phyloP scores from a whole-genome alignment of 2,329 filamentous ascomycete genomes.

The Colletotrichum sp. region DNA sequence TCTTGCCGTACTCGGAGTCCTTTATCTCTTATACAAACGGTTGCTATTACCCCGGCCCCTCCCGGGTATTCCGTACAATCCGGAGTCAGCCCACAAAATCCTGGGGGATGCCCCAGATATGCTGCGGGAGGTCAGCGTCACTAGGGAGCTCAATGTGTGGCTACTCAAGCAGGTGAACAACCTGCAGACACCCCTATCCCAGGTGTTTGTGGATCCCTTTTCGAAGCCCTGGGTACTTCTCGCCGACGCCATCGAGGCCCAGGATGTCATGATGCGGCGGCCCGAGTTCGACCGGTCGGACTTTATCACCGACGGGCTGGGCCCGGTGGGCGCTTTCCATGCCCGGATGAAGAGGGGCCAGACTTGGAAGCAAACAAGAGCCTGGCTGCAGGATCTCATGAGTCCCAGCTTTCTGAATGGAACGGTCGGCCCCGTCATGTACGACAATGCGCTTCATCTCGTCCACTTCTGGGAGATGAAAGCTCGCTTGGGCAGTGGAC shows the following conservation, averaged over 20 bases:
- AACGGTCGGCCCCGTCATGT: not conserved
- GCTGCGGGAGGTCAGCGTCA: not conserved
- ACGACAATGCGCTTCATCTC: not conserved
- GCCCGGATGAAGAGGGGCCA: constrained; percentile 34
- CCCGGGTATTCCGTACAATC: not conserved
- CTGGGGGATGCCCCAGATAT: not conserved
- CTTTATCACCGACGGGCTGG: not conserved
- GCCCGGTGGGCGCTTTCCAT: constrained; percentile 33
- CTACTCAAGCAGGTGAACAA: constrained; percentile 6
- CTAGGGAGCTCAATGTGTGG: not conserved
- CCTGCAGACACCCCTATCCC: constrained; percentile 45
- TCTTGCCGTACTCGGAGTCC: not conserved
- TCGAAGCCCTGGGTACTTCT: constrained; percentile 46
- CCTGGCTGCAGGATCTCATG: constrained; percentile 41
- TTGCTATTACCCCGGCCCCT: not conserved
- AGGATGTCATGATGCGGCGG: constrained; percentile 48
- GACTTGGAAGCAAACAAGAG: constrained; percentile 33
- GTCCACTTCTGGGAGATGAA: not conserved
- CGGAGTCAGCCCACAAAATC: not conserved
- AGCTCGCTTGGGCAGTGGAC: not conserved
- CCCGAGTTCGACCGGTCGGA: constrained; percentile 46
- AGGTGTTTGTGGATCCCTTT: constrained; percentile 51
- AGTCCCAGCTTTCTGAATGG: constrained; percentile 34
- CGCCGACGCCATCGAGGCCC: constrained; percentile 32
- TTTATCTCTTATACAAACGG: not conserved